Conservation (phyloP, 75 land plant genomes). For the Selaginella moellendorffii region DNA sequence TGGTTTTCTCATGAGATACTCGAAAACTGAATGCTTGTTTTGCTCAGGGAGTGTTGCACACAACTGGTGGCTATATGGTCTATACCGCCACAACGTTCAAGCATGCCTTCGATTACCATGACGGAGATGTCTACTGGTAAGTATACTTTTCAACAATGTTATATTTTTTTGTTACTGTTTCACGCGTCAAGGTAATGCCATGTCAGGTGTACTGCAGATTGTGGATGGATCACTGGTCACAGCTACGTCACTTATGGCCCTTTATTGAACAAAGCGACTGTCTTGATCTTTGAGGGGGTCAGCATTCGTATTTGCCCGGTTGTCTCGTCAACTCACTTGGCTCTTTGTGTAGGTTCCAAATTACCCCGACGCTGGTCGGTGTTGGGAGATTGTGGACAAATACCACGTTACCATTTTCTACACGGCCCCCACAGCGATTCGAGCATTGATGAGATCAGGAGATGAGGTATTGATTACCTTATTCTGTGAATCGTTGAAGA, state of each 20-base stretch:
- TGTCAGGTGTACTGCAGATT: conserved; percentile 95
- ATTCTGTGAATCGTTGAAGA: background rate
- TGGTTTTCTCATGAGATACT: conserved; percentile 6
- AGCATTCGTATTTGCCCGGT: no score
- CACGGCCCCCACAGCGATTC: conserved; percentile 86
- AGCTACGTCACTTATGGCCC: conserved; percentile 98
- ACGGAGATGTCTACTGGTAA: conserved; percentile 80
- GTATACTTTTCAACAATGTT: background rate
- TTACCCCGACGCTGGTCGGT: conserved; percentile 85
- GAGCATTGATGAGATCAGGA: conserved; percentile 85
- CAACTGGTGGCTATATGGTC: conserved; percentile 95
- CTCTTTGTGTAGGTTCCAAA: conserved; percentile 49
- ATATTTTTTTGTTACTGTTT: background rate
- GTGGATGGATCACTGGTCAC: conserved; percentile 99
- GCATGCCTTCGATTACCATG: conserved; percentile 92
- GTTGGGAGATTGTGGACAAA: conserved; percentile 97
- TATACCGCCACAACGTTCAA: conserved; percentile 93
- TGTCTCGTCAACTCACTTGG: background rate
- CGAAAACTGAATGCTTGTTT: background rate
- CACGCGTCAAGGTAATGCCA: background rate
- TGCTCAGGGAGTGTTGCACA: conserved; percentile 80
- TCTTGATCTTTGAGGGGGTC: conserved; percentile 90
- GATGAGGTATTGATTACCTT: conserved; percentile 36
- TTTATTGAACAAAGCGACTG: conserved; percentile 66
- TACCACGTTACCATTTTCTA: conserved; percentile 81